Percentiles rank a stretch among this genome's conserved stretches.
These are phyloP conservation scores for Leptomonas seymouri DNA, from an alignment of 208 protist genomes.

Conservation along the genomic window DNA sequence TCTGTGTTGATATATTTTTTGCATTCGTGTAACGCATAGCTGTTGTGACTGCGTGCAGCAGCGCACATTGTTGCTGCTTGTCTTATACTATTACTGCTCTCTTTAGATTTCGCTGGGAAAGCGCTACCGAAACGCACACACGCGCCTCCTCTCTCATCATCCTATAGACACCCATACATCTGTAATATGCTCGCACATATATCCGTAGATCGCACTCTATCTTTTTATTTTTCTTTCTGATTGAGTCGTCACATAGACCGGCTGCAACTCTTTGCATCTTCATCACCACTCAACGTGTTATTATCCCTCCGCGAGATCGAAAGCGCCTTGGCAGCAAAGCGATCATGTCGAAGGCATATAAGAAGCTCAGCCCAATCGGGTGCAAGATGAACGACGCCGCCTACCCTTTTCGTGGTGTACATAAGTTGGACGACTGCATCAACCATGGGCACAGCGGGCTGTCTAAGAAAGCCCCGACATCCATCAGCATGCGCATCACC, in stretches of 20 bases:
- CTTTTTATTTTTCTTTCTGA: background rate
- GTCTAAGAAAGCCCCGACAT: constrained; percentile 38
- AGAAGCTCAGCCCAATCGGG: constrained; percentile 51
- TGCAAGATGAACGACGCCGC: constrained; percentile 88
- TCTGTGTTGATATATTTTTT: no score
- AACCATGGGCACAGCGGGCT: constrained; percentile 86
- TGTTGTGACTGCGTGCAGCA: no score
- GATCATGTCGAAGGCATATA: constrained; percentile 30
- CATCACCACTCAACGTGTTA: no score
- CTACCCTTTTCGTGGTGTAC: constrained; percentile 83
- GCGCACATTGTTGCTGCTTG: no score
- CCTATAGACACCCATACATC: no score
- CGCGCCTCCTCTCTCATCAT: no score
- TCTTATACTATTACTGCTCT: background rate
- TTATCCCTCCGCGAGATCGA: no score
- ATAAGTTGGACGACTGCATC: constrained; percentile 59
- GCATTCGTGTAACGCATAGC: no score
- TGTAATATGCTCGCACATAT: no score
- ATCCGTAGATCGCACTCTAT: background rate
- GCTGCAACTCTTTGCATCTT: no score
- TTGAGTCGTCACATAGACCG: background rate
- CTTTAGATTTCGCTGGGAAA: background rate
- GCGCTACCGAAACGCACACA: no score
- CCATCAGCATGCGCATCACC: constrained; percentile 63
- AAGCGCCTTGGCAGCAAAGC: no score